phyloP scores from a whole-genome alignment of 495 filamentous ascomycete species.

The Aspergillus coremiiformis region DNA sequence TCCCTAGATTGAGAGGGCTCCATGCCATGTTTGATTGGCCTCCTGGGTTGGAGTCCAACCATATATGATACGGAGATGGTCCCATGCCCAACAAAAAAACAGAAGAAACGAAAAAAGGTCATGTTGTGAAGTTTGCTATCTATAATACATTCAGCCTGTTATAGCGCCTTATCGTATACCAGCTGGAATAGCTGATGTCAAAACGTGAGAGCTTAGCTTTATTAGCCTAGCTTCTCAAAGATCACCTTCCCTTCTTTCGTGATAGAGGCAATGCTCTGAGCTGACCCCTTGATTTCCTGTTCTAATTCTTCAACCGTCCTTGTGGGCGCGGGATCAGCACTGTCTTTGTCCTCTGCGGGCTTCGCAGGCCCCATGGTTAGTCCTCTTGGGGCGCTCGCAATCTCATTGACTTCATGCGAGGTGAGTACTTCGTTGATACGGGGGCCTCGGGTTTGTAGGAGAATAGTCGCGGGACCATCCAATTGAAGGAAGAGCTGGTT shows the following conservation, averaged over 20 bases:
- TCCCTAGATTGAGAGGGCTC: not conserved
- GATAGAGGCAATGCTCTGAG: slow-evolving; percentile 50
- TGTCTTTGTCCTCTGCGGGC: slow-evolving; percentile 22
- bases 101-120: not conserved
- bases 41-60: not conserved
- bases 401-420: slow-evolving; percentile 71
- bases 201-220: slow-evolving; percentile 12
- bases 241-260: slow-evolving; percentile 60
- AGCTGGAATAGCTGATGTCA: slow-evolving; percentile 1
- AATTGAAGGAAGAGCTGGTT: slow-evolving; percentile 77
- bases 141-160: slow-evolving; percentile 23
- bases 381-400: slow-evolving; percentile 57
- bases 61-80: not conserved
- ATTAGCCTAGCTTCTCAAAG: slow-evolving; percentile 49
- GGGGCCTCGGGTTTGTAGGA: slow-evolving; percentile 76
- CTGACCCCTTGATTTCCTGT: slow-evolving; percentile 30
- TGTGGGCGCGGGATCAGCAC: slow-evolving; percentile 20
- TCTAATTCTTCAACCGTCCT: slow-evolving; percentile 28
- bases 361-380: slow-evolving; percentile 51
- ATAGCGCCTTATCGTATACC: slow-evolving; percentile 5
- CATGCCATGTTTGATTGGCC: no score
- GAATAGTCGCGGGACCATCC: slow-evolving; percentile 71
- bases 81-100: not conserved
- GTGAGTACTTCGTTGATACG: slow-evolving; percentile 69
- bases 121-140: slow-evolving; percentile 8